Evolutionary conservation across 352 stramenopile genomes (phyloP), one percentile per base, ranked within the genome.

Genomic region (Phytophthora sansomeana): DNA sequence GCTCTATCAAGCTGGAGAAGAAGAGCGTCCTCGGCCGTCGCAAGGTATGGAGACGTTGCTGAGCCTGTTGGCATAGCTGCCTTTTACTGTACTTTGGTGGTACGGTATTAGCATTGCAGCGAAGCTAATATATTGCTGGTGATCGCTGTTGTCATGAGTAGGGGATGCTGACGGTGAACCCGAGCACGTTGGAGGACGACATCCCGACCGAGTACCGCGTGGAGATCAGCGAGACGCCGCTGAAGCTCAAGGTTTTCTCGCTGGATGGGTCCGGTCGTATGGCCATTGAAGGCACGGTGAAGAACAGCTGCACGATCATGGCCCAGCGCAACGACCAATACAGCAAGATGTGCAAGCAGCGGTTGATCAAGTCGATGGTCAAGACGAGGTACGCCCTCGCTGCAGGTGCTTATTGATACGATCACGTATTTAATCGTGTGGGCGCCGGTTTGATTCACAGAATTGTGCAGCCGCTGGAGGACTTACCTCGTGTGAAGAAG

Each of bases 321-420:
- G 85, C 88, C 24, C 83, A 93, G 64, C 81, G 77, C 28, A 93
- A 93, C 51, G 85, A 92, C 58, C 78, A 92, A 59, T 96, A 96
- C 76, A 93, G 83, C 63, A 91, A 91, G 48, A 77, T 93, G 67
- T 89, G 83, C 69, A 92, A 92, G 67, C 81, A 94, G 58, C 81
- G 88, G 5, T 60, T 94, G 62, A 90, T 95, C 65, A 94, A 93
- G 63, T 92, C 85, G 36, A 95, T 96, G 87, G 80, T 92, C 58
- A 92, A 92, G 69, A 86, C 85, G 21, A 77, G 81, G 82, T 89
- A 52, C 35, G 54, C n/a, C n/a, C n/a, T n/a, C n/a, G n/a, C n/a
- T n/a, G n/a, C n/a, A n/a, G n/a, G n/a, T n/a, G n/a, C n/a, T n/a
- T n/a, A n/a, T n/a, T n/a, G n/a, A n/a, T n/a, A n/a, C n/a, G n/a